These are phyloP conservation scores for Microthlaspi erraticum DNA, from an alignment of 345 rosid genomes.

Conservation along the genomic window DNA sequence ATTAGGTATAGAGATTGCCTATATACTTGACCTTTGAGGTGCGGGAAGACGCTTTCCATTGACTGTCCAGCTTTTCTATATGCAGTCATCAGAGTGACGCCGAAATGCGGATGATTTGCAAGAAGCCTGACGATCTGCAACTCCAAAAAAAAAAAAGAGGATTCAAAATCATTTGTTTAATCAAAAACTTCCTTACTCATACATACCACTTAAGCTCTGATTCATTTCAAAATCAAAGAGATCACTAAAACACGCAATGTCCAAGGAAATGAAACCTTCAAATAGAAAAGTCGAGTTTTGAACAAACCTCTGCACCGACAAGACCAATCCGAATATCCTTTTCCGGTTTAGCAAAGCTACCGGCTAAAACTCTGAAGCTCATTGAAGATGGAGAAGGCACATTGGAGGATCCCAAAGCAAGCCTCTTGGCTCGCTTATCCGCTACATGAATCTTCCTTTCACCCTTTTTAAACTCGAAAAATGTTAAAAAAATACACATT, in stretches of 20 bases:
- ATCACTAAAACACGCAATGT: no score
- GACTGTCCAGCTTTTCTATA: conserved; percentile 99
- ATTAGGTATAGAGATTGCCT: not conserved
- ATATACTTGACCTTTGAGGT: conserved; percentile 69
- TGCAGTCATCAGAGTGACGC: conserved; percentile 85
- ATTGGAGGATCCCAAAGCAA: conserved; percentile 48
- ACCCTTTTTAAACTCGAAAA: no score
- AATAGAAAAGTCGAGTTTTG: not conserved
- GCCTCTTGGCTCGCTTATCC: conserved; percentile 42
- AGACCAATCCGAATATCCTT: conserved; percentile 79
- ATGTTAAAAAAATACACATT: conserved; percentile 2
- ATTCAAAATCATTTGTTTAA: no score
- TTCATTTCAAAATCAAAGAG: no score
- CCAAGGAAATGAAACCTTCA: no score
- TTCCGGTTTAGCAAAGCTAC: conserved; percentile 38
- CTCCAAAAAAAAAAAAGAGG: no score
- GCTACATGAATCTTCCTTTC: conserved; percentile 41
- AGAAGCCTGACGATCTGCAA: conserved; percentile 85
- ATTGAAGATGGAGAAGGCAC: conserved; percentile 44
- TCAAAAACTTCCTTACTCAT: no score
- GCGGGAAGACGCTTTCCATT: conserved; percentile 86
- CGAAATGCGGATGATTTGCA: conserved; percentile 75
- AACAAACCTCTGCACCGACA: conserved; percentile 94
- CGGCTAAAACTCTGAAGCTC: conserved; percentile 48
- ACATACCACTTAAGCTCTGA: conserved; percentile 16